Evolutionary conservation across 345 rosid species (phyloP).

Genomic region (Rhizophora mangle): DNA sequence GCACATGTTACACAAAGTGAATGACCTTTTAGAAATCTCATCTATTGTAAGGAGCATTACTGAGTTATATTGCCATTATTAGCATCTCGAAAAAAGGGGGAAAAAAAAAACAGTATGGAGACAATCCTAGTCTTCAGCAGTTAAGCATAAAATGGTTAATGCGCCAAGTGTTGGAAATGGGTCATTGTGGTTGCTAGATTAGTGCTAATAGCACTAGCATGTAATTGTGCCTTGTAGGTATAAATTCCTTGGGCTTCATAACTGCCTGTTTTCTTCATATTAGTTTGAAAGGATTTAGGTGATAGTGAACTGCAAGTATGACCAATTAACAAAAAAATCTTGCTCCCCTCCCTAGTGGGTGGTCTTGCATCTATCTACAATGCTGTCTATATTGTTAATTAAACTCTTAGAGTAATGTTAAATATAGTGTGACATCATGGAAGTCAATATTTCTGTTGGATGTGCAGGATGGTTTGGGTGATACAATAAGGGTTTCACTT

Average conservation of each 20-base stretch:
- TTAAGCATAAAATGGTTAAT: too few species aligned
- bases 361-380: background rate
- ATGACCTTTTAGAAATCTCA: slow-evolving; percentile 1
- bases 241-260: too few species aligned
- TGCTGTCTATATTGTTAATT: slow-evolving; percentile 2
- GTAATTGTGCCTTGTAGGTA: too few species aligned
- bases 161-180: too few species aligned
- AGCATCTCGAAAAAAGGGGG: background rate
- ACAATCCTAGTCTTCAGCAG: too few species aligned
- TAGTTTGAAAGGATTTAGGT: background rate
- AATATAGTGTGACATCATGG: background rate
- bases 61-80: background rate
- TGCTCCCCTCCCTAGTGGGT: background rate
- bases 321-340: background rate
- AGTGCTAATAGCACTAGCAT: too few species aligned
- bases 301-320: background rate
- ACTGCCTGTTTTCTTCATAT: too few species aligned
- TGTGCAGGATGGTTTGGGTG: slow-evolving; percentile 94
- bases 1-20: background rate
- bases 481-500: slow-evolving; percentile 93
- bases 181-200: too few species aligned
- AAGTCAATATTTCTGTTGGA: slow-evolving; percentile 13
- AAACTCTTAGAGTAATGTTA: background rate
- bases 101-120: background rate
- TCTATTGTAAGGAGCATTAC: background rate